These are phyloP conservation scores for Globisporangium canariense DNA, from an alignment of 352 stramenopile genomes.

Conservation along the genomic window DNA sequence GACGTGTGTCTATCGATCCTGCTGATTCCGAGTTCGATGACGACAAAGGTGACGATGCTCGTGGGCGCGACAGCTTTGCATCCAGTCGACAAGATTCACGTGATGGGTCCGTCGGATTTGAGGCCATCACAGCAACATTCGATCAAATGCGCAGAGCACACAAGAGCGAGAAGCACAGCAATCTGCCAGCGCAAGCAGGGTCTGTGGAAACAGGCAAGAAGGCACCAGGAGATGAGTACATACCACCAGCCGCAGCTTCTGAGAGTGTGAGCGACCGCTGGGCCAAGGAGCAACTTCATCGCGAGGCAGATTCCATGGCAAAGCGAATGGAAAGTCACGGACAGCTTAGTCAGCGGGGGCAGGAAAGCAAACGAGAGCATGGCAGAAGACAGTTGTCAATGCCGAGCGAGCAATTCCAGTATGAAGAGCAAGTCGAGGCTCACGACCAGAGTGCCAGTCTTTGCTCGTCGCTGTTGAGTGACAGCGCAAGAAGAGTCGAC, in stretches of 20 bases:
- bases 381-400: neutral
- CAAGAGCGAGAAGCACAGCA: neutral
- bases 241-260: neutral
- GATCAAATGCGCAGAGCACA: neutral
- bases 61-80: neutral
- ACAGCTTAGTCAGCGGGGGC: neutral
- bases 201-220: neutral
- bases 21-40: conserved; percentile 6
- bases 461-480: neutral
- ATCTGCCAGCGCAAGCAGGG: neutral
- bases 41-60: neutral
- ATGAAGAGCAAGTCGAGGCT: neutral
- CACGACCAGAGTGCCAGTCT: neutral
- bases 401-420: neutral
- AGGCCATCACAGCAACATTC: neutral
- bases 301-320: neutral
- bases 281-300: neutral
- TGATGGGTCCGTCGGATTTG: neutral
- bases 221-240: neutral
- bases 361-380: neutral
- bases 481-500: neutral
- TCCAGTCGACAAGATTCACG: neutral
- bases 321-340: no score
- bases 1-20: conserved; percentile 19
- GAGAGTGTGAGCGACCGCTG: neutral